Evolutionary conservation across 805 yeast species (phyloP).

Genomic region (Hagleromyces aurorensis): DNA sequence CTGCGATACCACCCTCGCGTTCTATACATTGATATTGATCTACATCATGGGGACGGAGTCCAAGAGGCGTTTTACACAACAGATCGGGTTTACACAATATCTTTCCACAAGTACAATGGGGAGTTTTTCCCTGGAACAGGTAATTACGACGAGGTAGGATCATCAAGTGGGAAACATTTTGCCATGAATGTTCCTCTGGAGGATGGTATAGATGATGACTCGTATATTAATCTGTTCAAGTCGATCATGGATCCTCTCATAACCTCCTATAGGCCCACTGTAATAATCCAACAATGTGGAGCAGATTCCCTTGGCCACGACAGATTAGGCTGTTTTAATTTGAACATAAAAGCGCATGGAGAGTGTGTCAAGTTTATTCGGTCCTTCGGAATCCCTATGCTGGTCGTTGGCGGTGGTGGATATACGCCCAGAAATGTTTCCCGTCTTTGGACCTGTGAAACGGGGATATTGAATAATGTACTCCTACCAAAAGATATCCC

Average conservation of each 20-base stretch:
- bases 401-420: slow-evolving; percentile 98
- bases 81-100: slow-evolving; percentile 83
- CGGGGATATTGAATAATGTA: slow-evolving; percentile 78
- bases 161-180: slow-evolving; percentile 76
- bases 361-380: slow-evolving; percentile 88
- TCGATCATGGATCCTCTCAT: slow-evolving; percentile 87
- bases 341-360: slow-evolving; percentile 91
- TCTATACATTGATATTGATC: slow-evolving; percentile 79
- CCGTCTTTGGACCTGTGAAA: slow-evolving; percentile 89
- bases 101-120: slow-evolving; percentile 84
- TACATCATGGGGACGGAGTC: slow-evolving; percentile 94
- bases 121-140: slow-evolving; percentile 95
- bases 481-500: slow-evolving; percentile 72
- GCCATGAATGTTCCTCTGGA: slow-evolving; percentile 79
- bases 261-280: slow-evolving; percentile 83
- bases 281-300: slow-evolving; percentile 96
- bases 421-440: slow-evolving; percentile 97
- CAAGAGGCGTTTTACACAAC: slow-evolving; percentile 91
- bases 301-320: slow-evolving; percentile 97
- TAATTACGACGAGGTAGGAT: slow-evolving; percentile 74
- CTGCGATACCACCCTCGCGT: slow-evolving; percentile 80
- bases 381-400: slow-evolving; percentile 77
- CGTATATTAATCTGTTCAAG: slow-evolving; percentile 40
- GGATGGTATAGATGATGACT: slow-evolving; percentile 89
- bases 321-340: slow-evolving; percentile 89